Evolutionary conservation across 2,329 filamentous ascomycete genomes (phyloP), one percentile per base, ranked within the genome.

Genomic region (Periconia sp.): DNA sequence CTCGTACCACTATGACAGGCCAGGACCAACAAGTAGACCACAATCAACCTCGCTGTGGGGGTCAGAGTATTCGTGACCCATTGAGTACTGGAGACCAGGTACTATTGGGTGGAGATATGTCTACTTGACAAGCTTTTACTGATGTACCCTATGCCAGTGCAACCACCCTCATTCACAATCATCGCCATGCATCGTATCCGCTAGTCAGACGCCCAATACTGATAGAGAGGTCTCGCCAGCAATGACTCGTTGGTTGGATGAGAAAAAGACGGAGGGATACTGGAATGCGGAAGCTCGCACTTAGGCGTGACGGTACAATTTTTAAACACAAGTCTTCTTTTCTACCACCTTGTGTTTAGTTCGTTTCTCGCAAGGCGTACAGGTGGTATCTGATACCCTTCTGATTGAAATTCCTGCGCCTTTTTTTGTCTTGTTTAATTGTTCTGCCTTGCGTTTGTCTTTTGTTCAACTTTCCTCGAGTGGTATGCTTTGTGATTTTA

Each of bases 171-270:
- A 13, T 28, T 13, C 30, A 32, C 7, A n/a, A n/a, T 16, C 4
- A 28, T 3, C 19, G 10, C 8, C 12, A 19, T 15, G 10, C 23
- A 34, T 3, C 11, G 10, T 22, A 13, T 4, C 32, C 6, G 12
- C 18, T 4, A 7, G 24, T 4, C 6, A 16, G 3, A n/a, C 16
- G 4, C 0, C 13, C 26, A 28, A 33, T 9, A 11, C 34, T 16
- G 15, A 36, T 11, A 16, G 31, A 8, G 8, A 29, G 22, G 2
- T 13, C 9, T 34, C 30, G 10, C 15, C 30, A 8, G 43, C 48
- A 13, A 54, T 61, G 44, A 23, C 30, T 12, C 52, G 41, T 10
- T 61, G 52, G 54, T 40, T 59, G 0, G 26, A 41, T 6, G 52
- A 59, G 42, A 42, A 45, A 2, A 39, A 33, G 17, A 19, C 33